These are phyloP conservation scores for Dactylonectria macrodidyma DNA, from an alignment of 2,329 filamentous ascomycete species.

Conservation along the genomic window DNA sequence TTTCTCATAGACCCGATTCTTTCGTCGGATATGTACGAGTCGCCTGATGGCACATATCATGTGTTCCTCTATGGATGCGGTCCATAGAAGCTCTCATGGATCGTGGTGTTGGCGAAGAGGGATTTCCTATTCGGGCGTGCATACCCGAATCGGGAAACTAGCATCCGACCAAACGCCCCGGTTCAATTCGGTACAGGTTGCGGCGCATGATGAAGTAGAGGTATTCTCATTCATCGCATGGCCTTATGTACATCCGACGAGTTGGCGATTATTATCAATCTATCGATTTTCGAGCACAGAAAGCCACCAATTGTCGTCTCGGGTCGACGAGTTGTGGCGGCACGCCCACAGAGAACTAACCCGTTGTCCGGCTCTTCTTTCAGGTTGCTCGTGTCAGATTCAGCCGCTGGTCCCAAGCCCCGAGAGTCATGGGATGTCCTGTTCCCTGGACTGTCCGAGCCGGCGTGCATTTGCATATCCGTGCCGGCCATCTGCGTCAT, in stretches of 20 bases:
- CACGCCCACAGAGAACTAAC: background rate
- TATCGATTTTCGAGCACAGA: background rate
- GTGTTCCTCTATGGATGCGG: background rate
- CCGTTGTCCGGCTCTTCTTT: background rate
- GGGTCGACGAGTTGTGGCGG: background rate
- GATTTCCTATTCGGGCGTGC: constrained; percentile 4
- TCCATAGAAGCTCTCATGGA: background rate
- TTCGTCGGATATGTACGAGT: constrained; percentile 11
- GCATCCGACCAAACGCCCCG: background rate
- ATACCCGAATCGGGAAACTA: background rate
- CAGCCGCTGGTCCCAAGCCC: background rate
- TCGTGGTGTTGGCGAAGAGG: constrained; percentile 1
- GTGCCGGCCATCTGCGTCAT: constrained; percentile 9
- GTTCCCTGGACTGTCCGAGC: background rate
- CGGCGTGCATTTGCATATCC: constrained; percentile 5
- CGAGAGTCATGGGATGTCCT: background rate
- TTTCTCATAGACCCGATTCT: background rate
- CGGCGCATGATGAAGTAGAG: background rate
- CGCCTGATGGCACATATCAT: constrained; percentile 15
- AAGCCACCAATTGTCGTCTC: background rate
- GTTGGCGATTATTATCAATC: background rate
- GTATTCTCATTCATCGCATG: background rate
- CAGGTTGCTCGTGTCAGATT: background rate
- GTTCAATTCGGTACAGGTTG: background rate
- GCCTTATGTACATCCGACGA: background rate